phyloP scores from a whole-genome alignment of 768 basidiomycete genomes.

The Serendipita sp. region DNA sequence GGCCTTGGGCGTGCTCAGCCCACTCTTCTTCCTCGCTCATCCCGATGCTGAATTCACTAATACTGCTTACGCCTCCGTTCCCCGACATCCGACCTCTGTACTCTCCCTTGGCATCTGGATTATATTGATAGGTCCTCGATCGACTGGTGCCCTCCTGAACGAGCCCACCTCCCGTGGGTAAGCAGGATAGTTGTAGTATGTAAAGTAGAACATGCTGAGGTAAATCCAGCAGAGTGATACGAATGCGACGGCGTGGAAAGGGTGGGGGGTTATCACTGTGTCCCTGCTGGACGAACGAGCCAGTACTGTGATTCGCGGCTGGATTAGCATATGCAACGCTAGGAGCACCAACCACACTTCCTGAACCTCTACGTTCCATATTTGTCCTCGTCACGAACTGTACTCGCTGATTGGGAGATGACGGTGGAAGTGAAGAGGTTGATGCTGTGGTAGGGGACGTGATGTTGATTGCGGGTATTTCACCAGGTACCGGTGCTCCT shows the following conservation, averaged over 20 bases:
- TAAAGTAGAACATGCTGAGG: slow-evolving; percentile 53
- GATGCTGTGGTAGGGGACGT: background rate
- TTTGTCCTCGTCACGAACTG: too few species aligned
- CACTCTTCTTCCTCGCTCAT: slow-evolving; percentile 35
- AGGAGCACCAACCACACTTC: background rate
- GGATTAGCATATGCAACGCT: background rate
- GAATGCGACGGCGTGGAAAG: background rate
- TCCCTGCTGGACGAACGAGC: background rate
- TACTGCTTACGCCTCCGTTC: background rate
- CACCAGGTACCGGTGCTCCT: background rate
- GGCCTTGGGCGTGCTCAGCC: slow-evolving; percentile 9
- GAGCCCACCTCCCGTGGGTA: slow-evolving; percentile 19
- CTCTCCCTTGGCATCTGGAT: slow-evolving; percentile 4
- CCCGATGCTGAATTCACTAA: slow-evolving; percentile 27
- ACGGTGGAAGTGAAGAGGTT: background rate
- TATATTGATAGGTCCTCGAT: background rate
- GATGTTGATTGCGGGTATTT: background rate
- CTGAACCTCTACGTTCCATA: too few species aligned
- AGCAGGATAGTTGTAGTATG: slow-evolving; percentile 51
- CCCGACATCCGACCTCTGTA: background rate
- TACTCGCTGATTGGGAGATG: background rate
- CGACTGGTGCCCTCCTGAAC: background rate
- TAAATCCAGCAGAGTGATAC: slow-evolving; percentile 17
- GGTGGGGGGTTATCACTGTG: background rate
- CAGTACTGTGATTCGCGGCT: background rate